Evolutionary conservation across 139 green algal genomes (phyloP), one percentile per base, ranked within the genome.

Genomic region (Chlorella sp.): DNA sequence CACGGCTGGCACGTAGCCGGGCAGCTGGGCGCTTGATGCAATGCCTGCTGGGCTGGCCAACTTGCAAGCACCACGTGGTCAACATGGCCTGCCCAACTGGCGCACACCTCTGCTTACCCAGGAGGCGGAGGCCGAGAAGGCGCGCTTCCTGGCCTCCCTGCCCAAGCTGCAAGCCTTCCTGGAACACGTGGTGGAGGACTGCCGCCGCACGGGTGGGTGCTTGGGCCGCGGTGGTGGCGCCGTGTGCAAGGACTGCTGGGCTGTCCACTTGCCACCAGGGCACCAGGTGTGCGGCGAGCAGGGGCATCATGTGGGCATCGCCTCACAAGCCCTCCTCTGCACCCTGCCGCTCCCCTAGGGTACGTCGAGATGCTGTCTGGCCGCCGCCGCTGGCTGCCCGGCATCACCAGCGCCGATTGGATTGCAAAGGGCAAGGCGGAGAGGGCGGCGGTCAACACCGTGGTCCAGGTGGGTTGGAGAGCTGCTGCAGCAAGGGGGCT

Each of bases 371-470:
- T 92, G 5, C 80, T 96, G 6, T 74, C 73, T 11, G 87, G 88
- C 1, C 73, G 87, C 0, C 85, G 90, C 13, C 88, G 93, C 48
- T 92, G 93, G 83, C 86, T 96, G 26, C 89, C 87, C 16, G 46
- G 86, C 83, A 93, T 96, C 78, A 69, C 34, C n/a, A 48, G 62
- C 48, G 1, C 48, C 3, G 28, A 83, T 8, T 20, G 40, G n/a
- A n/a, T 24, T 22, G 44, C 38, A 19, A 48, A 81, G 30, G 68
- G 65, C 9, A 77, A 76, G 73, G 91, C 91, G 0, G 92, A 95
- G 87, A 90, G 94, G 19, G 83, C 91, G 76, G 94, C 94, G 0
- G 87, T 97, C 19, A 97, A 97, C 90, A 94, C 76, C 13, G 69
- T 91, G 44, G 56, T 78, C 30, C 72, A 78, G 72, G 72, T 36